A percentile compares a stretch with the other conserved stretches of the same genome.
Evolutionary conservation across 345 rosid genomes (phyloP).

Genomic region (Barbarea vulgaris): DNA sequence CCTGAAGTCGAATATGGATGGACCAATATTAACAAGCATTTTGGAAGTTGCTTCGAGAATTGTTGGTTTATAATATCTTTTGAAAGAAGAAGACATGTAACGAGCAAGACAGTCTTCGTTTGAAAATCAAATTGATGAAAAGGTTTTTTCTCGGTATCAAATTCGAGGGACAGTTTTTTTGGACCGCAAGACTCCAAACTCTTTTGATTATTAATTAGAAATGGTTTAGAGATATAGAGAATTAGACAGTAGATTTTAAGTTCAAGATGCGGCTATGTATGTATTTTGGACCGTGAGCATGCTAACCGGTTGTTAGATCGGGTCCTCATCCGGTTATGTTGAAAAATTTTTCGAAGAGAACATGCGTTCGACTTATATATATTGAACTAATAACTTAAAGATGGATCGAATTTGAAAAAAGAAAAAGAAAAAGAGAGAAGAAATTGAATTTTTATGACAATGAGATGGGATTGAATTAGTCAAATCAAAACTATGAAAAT

Average conservation of each 20-base stretch:
- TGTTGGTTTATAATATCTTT: neutral
- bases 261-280: neutral
- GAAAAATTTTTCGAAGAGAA: neutral
- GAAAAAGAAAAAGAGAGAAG: neutral
- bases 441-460: neutral
- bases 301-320: neutral
- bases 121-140: neutral
- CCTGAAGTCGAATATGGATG: neutral
- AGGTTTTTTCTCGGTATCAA: neutral
- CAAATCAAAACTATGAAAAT: slow-evolving; percentile 33
- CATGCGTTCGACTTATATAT: neutral
- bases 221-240: neutral
- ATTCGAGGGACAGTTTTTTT: neutral
- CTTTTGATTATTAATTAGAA: neutral
- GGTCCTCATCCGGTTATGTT: neutral
- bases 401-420: neutral
- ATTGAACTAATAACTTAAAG: neutral
- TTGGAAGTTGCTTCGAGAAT: neutral
- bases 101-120: neutral
- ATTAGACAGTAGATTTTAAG: neutral
- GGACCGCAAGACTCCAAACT: neutral
- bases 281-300: neutral
- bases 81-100: neutral
- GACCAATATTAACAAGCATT: neutral
- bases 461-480: slow-evolving; percentile 11